Base-by-base conservation (phyloP, 495 filamentous ascomycete genomes). In the Neurospora sp. region DNA sequence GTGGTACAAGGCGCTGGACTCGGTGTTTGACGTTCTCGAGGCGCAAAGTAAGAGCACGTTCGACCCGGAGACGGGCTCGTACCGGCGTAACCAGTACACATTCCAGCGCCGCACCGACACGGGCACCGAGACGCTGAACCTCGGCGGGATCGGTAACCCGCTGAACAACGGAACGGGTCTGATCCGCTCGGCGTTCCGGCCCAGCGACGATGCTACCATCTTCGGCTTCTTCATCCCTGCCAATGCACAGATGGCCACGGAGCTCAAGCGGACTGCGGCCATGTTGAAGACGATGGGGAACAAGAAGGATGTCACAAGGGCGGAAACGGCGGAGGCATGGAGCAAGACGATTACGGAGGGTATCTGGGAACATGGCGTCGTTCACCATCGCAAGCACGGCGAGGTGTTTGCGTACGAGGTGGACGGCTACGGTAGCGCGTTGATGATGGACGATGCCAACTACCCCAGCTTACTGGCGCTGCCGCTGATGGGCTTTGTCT, bases 381-480 rank as follows among this genome's bases (percentile, higher is more conserved):
- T 98, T n/a, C 81, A 84, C 4, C 94, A 97, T 77, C 87, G 90
- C 75, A 90, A 87, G 54, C 97, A 91, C 75, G 96, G 96, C 38
- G 84, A 92, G 28, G 96, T 99, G 5, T 99, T 97, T 79, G 96
- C 96, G 7, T 99, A 92, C 79, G 96, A 99, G 82, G 93, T 98
- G 17, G 96, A 99, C 79, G 96, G 96, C 1, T 99, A 96, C 76
- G 96, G 96, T 69, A 94, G 92, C 15, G 86, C 89, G 5, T 92
- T 97, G 70, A 81, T 99, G 39, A 98, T 99, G 96, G 96, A 99
- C 76, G 96, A 99, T 79, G 96, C 96, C 15, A 99, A 99, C 76
- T 88, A 98, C 43, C 96, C 96, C 1, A 97, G 94, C 0, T 83
- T 99, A 11, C 85, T 99, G 2, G 90, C 94, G 24, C 85, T 99